Evolutionary conservation across 2,329 filamentous ascomycete genomes (phyloP), one percentile per base, ranked within the genome.

Genomic region (Sarocladiaceae sp.): DNA sequence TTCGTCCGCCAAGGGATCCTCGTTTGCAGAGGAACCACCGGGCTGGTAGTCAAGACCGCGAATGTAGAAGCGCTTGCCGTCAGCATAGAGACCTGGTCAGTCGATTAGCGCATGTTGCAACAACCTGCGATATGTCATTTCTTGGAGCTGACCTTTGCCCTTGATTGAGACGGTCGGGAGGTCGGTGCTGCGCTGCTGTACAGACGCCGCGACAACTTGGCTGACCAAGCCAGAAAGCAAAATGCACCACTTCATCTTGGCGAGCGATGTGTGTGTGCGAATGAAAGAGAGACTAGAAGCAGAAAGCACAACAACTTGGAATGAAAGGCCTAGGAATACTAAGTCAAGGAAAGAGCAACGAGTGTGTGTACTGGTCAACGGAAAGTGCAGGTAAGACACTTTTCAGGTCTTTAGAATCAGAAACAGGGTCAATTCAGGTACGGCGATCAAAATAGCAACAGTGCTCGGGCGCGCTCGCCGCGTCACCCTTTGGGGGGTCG

Each of bases 1-100:
- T 18, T 74, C 65, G 61, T 95, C 84, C 56, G 88, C 84, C 51
- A 96, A 84, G 55, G 91, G 90, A 65, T 96, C 91, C 18, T 60
- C 49, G 58, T 74, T 73, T 54, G 67, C 67, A 2, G 79, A 77
- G 26, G 79, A 78, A 56, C 79, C 80, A 54, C 79, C 80, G 17
- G 80, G 80, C 64, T 83, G 79, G 67, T 83, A 83, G 68, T 82
- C 80, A 47, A 83, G 75, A 55, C 80, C 80, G 20, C 79, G 78
- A 53, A 83, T 60, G 59, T 80, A 82, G 71, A 83, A 83, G 53
- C 80, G 77, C 8, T 71, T 64, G 26, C 44, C 44, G 52, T 70
- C 68, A 57, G 72, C 59, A 70, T 72, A 83, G 71, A 83, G 82
- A 51, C 10, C 44, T 48, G 28, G 22, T n/a, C 10, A 28, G 20